A percentile compares a stretch with the other conserved stretches of the same genome.
These are phyloP conservation scores for Porcisia hertigi DNA, from an alignment of 208 protist genomes.

Conservation along the genomic window DNA sequence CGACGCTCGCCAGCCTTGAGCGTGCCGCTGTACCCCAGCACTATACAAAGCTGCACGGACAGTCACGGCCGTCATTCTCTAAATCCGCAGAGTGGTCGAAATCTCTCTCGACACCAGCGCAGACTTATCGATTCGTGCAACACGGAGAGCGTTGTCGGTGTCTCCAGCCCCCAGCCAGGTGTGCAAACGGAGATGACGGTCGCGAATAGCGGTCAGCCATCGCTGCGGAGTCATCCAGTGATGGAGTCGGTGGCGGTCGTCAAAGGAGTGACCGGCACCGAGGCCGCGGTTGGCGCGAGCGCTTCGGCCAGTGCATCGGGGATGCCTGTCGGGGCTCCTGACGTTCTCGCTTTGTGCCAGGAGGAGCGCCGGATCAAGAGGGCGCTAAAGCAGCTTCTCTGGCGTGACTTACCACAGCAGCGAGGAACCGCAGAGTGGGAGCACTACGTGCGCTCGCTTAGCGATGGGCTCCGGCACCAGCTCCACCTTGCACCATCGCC, in stretches of 20 bases:
- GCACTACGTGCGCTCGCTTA: conserved; percentile 46
- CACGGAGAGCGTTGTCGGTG: neutral
- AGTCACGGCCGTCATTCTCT: neutral
- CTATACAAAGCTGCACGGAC: neutral
- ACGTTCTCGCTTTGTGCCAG: conserved; percentile 15
- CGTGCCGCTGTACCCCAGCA: neutral
- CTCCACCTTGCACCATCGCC: conserved; percentile 1
- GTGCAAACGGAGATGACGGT: neutral
- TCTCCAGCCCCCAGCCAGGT: neutral
- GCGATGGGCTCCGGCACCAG: conserved; percentile 39
- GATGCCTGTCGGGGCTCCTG: neutral
- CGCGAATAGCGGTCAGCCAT: neutral
- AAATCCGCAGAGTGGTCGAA: neutral
- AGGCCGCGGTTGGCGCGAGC: neutral
- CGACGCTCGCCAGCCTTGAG: conserved; percentile 1
- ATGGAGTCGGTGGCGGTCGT: neutral
- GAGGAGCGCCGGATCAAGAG: conserved; percentile 53
- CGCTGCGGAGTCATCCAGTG: neutral
- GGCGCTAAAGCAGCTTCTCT: conserved; percentile 60
- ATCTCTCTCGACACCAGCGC: neutral
- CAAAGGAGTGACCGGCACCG: neutral
- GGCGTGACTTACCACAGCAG: conserved; percentile 46
- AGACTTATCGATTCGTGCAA: neutral
- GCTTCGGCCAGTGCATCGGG: neutral
- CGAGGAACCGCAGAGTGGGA: conserved; percentile 45